A percentile compares a stretch with the other conserved stretches of the same genome.
Conservation (phyloP, 306 rosid species). For the Trifolium fragiferum region DNA sequence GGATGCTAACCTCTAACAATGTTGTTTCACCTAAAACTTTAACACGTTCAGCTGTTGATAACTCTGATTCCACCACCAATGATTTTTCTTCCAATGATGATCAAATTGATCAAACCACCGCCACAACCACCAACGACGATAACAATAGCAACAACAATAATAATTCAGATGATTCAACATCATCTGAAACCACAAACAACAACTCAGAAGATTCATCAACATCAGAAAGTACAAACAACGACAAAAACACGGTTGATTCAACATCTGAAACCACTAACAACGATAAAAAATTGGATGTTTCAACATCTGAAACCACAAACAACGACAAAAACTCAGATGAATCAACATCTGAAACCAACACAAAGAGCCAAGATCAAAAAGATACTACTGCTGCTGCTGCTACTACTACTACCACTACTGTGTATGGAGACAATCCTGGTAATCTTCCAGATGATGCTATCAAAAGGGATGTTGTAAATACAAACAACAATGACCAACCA, state of each 20-base stretch:
- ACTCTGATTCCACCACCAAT: not conserved
- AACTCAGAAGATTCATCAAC: slow-evolving; percentile 10
- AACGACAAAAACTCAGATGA: slow-evolving; percentile 35
- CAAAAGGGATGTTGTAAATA: slow-evolving; percentile 43
- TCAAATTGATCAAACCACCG: slow-evolving; percentile 1
- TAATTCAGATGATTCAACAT: not conserved
- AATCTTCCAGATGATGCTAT: slow-evolving; percentile 83
- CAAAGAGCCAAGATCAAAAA: slow-evolving; percentile 6
- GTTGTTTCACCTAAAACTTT: slow-evolving; percentile 36
- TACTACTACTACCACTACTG: not conserved
- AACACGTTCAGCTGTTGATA: slow-evolving; percentile 22
- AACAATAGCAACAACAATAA: not conserved
- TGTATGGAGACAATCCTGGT: slow-evolving; percentile 71
- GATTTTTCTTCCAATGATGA: slow-evolving; percentile 8
- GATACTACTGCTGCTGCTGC: not conserved
- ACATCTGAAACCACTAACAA: slow-evolving; percentile 34
- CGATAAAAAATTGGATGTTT: not conserved
- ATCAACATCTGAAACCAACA: not conserved
- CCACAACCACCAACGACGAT: not conserved
- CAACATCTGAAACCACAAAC: not conserved
- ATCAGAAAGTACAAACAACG: not conserved
- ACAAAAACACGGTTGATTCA: not conserved
- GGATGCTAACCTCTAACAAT: slow-evolving; percentile 68
- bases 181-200: not conserved
- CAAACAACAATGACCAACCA: slow-evolving; percentile 18